Conservation (phyloP, 1,284 basidiomycete species). For the Heterobasidion occidentale region DNA sequence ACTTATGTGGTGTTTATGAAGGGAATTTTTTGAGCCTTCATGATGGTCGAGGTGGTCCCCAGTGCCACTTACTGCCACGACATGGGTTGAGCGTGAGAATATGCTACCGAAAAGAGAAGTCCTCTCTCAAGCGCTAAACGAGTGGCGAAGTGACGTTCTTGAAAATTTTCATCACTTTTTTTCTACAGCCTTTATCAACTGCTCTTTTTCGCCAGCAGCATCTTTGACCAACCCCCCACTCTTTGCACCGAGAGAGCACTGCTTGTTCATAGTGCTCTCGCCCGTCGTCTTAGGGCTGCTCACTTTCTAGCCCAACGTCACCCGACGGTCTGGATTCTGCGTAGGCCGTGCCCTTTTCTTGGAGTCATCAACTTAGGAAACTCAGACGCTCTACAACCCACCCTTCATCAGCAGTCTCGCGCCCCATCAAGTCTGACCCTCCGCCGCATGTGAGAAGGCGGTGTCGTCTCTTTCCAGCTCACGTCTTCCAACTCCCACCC, state of each 20-base stretch:
- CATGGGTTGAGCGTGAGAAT: constrained; percentile 7
- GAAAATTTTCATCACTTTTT: constrained; percentile 14
- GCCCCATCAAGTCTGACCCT: not conserved
- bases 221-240: not conserved
- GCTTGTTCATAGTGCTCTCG: not conserved
- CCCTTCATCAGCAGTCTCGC: not conserved
- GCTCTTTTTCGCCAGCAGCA: not conserved
- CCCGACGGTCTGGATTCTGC: not conserved
- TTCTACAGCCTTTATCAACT: constrained; percentile 10
- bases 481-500: not conserved
- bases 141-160: constrained; percentile 7
- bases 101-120: constrained; percentile 1
- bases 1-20: not conserved
- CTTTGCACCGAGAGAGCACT: not conserved
- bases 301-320: not conserved
- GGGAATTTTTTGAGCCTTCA: not conserved
- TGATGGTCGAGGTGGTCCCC: not conserved
- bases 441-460: not conserved
- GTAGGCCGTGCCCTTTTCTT: not conserved
- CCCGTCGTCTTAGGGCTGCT: not conserved
- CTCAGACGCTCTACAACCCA: not conserved
- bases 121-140: not conserved
- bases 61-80: not conserved
- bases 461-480: not conserved
- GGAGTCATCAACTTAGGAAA: not conserved